Evolutionary conservation across 352 stramenopile genomes (phyloP).

Genomic region (Thalassiosira hispida): DNA sequence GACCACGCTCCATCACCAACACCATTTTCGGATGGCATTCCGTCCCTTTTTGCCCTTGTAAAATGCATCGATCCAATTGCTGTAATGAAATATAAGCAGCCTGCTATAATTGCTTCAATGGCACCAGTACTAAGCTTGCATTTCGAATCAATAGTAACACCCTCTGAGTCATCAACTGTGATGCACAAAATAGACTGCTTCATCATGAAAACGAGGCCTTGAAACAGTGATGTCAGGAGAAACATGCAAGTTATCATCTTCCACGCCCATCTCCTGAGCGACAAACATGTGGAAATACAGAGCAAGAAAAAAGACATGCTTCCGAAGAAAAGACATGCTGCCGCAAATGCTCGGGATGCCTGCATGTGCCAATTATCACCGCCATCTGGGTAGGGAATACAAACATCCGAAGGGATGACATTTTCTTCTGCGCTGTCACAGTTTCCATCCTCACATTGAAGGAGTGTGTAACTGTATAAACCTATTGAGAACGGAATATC

Average conservation of each 20-base stretch:
- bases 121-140: neutral
- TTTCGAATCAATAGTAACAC: neutral
- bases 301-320: neutral
- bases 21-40: no score
- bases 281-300: slow-evolving; percentile 16
- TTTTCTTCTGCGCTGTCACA: neutral
- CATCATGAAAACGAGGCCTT: slow-evolving; percentile 9
- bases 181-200: neutral
- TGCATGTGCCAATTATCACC: neutral
- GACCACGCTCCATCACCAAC: no score
- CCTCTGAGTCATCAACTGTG: neutral
- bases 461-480: slow-evolving; percentile 10
- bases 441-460: neutral
- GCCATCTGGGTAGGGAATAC: neutral
- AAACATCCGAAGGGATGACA: neutral
- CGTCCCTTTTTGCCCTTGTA: neutral
- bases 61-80: slow-evolving; percentile 14
- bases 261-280: slow-evolving; percentile 3
- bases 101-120: neutral
- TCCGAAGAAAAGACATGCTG: neutral
- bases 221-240: slow-evolving; percentile 14
- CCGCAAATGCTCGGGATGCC: slow-evolving; percentile 7
- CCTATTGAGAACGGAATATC: neutral
- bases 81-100: neutral
- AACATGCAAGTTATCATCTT: neutral